Percentiles rank a stretch among this genome's conserved stretches.
Conservation (phyloP, 1,284 basidiomycete genomes). For the Rhodotorula sp. region DNA sequence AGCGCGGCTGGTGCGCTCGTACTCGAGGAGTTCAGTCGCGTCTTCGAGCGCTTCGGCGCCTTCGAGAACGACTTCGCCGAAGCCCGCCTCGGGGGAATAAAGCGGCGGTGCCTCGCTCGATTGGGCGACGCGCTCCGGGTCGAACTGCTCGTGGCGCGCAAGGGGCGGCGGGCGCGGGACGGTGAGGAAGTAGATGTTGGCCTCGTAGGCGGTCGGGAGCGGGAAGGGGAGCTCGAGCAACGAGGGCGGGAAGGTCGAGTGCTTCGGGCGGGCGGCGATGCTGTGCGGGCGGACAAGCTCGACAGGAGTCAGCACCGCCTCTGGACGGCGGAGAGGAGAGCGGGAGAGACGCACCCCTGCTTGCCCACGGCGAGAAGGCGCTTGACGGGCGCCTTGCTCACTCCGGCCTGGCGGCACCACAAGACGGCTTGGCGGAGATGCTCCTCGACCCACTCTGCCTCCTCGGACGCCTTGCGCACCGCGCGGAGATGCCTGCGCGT, state of each 20-base stretch:
- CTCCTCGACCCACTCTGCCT: conserved; percentile 32
- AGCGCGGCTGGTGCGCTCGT: conserved; percentile 2
- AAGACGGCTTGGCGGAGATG: conserved; percentile 13
- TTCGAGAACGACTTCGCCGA: conserved; percentile 20
- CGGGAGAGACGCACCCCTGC: conserved; percentile 10
- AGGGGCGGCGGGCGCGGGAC: conserved; percentile 22
- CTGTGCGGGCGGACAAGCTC: background rate
- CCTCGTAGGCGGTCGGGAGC: conserved; percentile 17
- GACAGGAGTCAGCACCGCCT: background rate
- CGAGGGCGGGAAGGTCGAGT: conserved; percentile 8
- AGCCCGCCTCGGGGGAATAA: conserved; percentile 11
- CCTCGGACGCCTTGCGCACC: conserved; percentile 11
- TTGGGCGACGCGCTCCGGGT: conserved; percentile 15
- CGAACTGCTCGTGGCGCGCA: background rate
- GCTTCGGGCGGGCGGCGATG: conserved; percentile 2
- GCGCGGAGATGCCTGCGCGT: conserved; percentile 3
- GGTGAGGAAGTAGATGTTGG: conserved; percentile 21
- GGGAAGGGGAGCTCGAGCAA: conserved; percentile 31
- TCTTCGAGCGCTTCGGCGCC: background rate
- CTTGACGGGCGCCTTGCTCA: conserved; percentile 13
- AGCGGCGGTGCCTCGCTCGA: conserved; percentile 9
- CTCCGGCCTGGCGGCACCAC: conserved; percentile 5
- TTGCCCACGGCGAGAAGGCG: conserved; percentile 7
- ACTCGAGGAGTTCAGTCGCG: background rate
- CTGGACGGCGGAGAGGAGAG: background rate